Percentiles rank a stretch among this genome's conserved stretches.
phyloP scores from a whole-genome alignment of 2,329 filamentous ascomycete genomes.

The Beauveria brongniartii region DNA sequence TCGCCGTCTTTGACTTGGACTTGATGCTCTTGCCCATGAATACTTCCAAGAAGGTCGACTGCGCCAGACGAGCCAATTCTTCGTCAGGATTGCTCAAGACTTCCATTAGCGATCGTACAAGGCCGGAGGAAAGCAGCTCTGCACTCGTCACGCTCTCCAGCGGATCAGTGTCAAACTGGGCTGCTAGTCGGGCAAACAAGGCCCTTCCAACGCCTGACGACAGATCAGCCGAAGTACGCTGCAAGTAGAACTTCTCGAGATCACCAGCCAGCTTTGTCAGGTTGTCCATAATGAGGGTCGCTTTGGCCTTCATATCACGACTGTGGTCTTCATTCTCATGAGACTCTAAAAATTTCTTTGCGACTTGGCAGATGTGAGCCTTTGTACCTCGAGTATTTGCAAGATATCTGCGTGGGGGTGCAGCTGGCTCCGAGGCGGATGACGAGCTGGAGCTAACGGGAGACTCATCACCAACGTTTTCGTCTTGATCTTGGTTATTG shows the following conservation, averaged over 20 bases:
- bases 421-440: conserved; percentile 53
- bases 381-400: conserved; percentile 47
- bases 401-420: conserved; percentile 39
- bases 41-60: conserved; percentile 77
- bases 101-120: conserved; percentile 75
- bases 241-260: conserved; percentile 63
- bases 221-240: conserved; percentile 38
- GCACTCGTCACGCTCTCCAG: conserved; percentile 92
- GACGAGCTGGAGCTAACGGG: conserved; percentile 59
- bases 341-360: conserved; percentile 73
- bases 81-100: conserved; percentile 70
- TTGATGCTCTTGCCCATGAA: conserved; percentile 77
- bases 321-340: conserved; percentile 72
- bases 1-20: conserved; percentile 55
- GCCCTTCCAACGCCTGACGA: conserved; percentile 45
- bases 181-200: conserved; percentile 68
- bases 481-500: conserved; percentile 37
- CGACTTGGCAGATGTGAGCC: conserved; percentile 63
- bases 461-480: conserved; percentile 49
- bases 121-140: conserved; percentile 81
- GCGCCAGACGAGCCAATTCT: conserved; percentile 54
- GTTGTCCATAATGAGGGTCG: conserved; percentile 63
- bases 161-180: conserved; percentile 82
- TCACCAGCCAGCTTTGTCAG: conserved; percentile 64
- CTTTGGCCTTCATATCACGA: conserved; percentile 69